Evolutionary conservation across 169 alveolate species (phyloP).

Genomic region (Neospora caninum): DNA sequence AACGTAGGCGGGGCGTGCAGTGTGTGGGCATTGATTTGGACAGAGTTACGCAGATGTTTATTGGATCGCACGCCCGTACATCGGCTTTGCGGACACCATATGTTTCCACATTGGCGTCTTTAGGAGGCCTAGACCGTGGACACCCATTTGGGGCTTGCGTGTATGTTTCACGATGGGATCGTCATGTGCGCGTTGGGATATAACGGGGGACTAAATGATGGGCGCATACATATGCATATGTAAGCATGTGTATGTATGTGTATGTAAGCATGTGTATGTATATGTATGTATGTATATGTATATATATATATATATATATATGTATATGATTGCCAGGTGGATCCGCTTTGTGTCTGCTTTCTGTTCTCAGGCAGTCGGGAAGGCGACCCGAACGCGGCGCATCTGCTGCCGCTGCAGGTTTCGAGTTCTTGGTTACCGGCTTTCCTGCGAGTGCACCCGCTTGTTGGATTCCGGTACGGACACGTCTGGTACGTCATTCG

Average conservation of each 20-base stretch:
- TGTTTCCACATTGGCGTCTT: no score
- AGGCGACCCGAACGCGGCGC: constrained; percentile 50
- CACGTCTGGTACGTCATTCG: constrained; percentile 49
- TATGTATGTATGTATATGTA: not conserved
- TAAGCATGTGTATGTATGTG: not conserved
- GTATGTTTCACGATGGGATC: no score
- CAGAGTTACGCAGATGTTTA: not conserved
- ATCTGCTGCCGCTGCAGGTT: constrained; percentile 14
- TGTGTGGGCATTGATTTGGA: not conserved
- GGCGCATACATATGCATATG: not conserved
- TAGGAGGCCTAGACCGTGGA: no score
- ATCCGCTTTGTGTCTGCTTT: not conserved
- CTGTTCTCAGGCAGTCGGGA: constrained; percentile 50
- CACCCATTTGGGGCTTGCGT: no score
- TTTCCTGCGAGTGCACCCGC: constrained; percentile 63
- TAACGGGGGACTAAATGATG: no score
- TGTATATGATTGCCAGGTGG: not conserved
- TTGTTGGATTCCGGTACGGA: constrained; percentile 38
- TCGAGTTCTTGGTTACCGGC: constrained; percentile 55
- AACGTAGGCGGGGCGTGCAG: no score
- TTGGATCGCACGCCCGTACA: no score
- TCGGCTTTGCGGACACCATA: no score
- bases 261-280: not conserved
- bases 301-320: not conserved
- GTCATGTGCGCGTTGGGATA: no score